phyloP scores from a whole-genome alignment of 768 basidiomycete genomes.

The Rossbeevera mucosa region DNA sequence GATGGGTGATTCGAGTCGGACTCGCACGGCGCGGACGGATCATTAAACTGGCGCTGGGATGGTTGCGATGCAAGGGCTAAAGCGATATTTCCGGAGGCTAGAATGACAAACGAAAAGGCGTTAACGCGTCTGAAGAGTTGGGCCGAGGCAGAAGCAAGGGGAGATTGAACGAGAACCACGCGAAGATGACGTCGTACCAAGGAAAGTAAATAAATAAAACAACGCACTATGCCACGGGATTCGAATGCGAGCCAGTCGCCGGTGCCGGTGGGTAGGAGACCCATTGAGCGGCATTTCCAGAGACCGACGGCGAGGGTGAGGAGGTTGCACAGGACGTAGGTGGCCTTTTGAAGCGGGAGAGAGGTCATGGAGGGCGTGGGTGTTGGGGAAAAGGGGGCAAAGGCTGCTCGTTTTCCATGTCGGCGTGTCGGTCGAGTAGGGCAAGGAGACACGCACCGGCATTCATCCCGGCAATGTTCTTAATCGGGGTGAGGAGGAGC shows the following conservation, averaged over 20 bases:
- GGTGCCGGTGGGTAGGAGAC: constrained; percentile 82
- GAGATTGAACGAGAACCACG: neutral
- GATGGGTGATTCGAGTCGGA: neutral
- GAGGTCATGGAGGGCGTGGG: constrained; percentile 42
- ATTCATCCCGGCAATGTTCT: constrained; percentile 76
- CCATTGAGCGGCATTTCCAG: constrained; percentile 94
- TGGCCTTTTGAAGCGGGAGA: constrained; percentile 64
- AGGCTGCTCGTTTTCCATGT: constrained; percentile 46
- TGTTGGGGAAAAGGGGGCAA: constrained; percentile 60
- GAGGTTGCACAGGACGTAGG: constrained; percentile 68
- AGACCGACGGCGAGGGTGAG: constrained; percentile 78
- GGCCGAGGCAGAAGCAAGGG: neutral
- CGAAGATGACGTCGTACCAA: neutral
- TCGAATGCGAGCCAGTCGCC: constrained; percentile 97
- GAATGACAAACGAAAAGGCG: neutral
- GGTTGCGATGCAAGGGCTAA: constrained; percentile 13
- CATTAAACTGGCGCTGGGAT: neutral
- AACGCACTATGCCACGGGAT: constrained; percentile 57
- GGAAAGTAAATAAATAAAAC: neutral
- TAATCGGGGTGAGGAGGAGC: constrained; percentile 83
- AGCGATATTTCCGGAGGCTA: constrained; percentile 47
- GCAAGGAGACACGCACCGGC: constrained; percentile 48
- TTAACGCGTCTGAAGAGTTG: neutral
- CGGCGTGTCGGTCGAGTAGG: neutral
- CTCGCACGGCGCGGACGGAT: neutral